Base-by-base conservation (phyloP, 2,329 filamentous ascomycete species). In the Hymenoscyphus scutula region DNA sequence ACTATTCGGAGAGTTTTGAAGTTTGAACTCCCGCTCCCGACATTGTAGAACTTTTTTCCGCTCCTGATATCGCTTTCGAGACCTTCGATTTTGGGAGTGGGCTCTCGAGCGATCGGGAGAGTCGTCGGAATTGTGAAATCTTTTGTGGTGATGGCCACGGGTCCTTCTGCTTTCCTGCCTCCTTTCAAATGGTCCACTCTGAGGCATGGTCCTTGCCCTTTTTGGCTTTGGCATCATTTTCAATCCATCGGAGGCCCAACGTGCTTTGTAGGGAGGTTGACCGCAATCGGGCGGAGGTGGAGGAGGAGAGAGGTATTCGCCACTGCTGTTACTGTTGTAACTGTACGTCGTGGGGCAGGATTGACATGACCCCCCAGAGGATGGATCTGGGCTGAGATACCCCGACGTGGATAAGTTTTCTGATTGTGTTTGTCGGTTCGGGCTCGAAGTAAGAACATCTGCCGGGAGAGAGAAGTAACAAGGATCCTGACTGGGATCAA, bases 231-330 rank as follows among this genome's bases (percentile, higher is more conserved):
- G 62, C 11, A 64, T 53, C 69, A 71, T 68, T 0, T 65, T 68
- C 53, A 70, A 59, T 45, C 69, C 70, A 8, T 62, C 59, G 5
- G 67, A 64, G 27, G 60, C 63, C 32, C 57, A 60, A 19, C 62
- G 64, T 19, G 67, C n/a, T 34, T 61, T 67, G 23, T 70, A 67
- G 15, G 69, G 69, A 45, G 64, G 61, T 10, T 63, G 64, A 1
- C 65, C 64, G 27, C 32, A 37, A 45, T 65, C 61, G 2, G 23
- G 17, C 27, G 57, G 57, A 15, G 56, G 38, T 10, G n/a, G 48
- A 27, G 64, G 62, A 8, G 66, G 64, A 3, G 65, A 55, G 1
- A 65, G 53, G n/a, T 41, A 62, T 5, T 64, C 58, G 27, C 60
- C 37, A 27, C 63, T 69, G 54, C 67, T 65, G 1, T 63, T 34